Percentiles rank a stretch among this genome's conserved stretches.
Conservation (phyloP, 1,284 basidiomycete genomes). For the Ceraceosorus guamensis region DNA sequence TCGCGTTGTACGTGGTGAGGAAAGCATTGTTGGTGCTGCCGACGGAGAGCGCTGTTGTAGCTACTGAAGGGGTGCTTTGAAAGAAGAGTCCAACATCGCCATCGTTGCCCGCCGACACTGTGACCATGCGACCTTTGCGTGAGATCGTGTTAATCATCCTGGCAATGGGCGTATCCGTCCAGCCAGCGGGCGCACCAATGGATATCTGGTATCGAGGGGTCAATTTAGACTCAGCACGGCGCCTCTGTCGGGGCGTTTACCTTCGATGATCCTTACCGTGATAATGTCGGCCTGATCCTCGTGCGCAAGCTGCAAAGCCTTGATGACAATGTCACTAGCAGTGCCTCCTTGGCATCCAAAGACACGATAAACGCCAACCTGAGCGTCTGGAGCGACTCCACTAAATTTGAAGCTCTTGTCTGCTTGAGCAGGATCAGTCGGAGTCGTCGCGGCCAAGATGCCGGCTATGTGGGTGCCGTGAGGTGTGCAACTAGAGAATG, state of each 20-base stretch:
- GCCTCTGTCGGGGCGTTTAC: background rate
- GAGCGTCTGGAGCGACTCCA: conserved; percentile 4
- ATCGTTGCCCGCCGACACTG: conserved; percentile 9
- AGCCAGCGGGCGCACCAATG: conserved; percentile 10
- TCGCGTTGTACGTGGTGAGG: background rate
- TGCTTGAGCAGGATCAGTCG: background rate
- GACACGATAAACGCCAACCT: conserved; percentile 8
- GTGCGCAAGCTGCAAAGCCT: conserved; percentile 8
- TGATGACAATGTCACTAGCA: conserved; percentile 9
- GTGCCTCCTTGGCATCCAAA: conserved; percentile 10
- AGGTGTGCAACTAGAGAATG: conserved; percentile 3
- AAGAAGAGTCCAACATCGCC: background rate
- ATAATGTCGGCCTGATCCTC: background rate
- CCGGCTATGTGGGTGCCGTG: conserved; percentile 11
- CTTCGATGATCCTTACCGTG: background rate
- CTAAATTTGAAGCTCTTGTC: conserved; percentile 1
- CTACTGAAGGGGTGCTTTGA: background rate
- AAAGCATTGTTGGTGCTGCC: background rate
- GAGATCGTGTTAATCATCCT: conserved; percentile 7
- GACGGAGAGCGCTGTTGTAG: background rate
- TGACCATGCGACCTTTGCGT: conserved; percentile 5
- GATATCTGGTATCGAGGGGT: conserved; percentile 1
- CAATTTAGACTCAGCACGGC: background rate
- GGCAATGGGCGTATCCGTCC: conserved; percentile 10
- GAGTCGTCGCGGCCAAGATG: conserved; percentile 5